phyloP scores from a whole-genome alignment of 1,284 basidiomycete genomes.

The Tylopilus sp. region DNA sequence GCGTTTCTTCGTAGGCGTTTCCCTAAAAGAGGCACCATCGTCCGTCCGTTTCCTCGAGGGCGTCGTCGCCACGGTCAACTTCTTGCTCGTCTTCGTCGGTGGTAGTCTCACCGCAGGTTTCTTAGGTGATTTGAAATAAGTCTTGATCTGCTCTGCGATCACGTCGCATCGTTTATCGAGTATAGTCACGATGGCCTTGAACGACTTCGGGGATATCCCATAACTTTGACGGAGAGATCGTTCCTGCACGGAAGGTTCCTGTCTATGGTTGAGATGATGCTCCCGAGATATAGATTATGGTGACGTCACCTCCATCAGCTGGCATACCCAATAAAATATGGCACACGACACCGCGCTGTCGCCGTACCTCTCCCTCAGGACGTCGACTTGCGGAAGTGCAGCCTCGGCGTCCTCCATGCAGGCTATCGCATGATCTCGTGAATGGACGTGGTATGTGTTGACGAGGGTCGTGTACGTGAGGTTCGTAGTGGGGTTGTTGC shows the following conservation, averaged over 20 bases:
- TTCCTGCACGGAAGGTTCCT: constrained; percentile 26
- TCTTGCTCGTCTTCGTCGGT: background rate
- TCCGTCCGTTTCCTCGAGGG: constrained; percentile 25
- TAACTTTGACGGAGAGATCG: constrained; percentile 18
- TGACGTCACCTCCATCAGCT: constrained; percentile 28
- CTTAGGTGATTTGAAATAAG: constrained; percentile 18
- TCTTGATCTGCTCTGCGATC: constrained; percentile 27
- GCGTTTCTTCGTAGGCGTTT: constrained; percentile 33
- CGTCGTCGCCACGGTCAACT: constrained; percentile 5
- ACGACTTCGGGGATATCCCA: constrained; percentile 10
- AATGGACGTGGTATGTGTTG: constrained; percentile 12
- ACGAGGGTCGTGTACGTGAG: constrained; percentile 28
- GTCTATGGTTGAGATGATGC: background rate
- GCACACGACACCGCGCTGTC: constrained; percentile 20
- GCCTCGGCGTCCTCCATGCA: too few relatives aligned
- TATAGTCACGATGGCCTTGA: constrained; percentile 21
- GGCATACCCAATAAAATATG: constrained; percentile 34
- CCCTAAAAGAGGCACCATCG: constrained; percentile 9
- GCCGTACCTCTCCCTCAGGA: constrained; percentile 24
- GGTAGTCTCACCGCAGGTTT: constrained; percentile 16
- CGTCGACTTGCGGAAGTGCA: constrained; percentile 11
- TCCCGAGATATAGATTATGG: background rate
- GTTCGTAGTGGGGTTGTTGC: background rate
- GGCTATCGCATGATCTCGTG: too few relatives aligned
- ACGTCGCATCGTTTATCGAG: constrained; percentile 28